These are phyloP conservation scores for Xylaria sp. DNA, from an alignment of 2,329 filamentous ascomycete genomes.

Conservation along the genomic window DNA sequence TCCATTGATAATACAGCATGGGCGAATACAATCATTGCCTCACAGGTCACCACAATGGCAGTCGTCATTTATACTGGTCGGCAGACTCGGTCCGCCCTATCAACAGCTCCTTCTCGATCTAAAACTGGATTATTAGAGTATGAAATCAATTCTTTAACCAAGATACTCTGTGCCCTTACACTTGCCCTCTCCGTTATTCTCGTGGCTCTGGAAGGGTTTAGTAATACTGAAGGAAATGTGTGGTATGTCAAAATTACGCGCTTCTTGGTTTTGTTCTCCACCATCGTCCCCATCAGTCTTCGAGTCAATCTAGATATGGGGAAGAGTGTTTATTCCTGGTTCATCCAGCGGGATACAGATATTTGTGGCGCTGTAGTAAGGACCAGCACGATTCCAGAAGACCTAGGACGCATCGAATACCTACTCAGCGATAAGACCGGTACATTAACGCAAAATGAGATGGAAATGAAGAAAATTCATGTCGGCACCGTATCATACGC, in stretches of 20 bases:
- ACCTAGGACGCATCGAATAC: conserved; percentile 95
- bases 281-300: conserved; percentile 96
- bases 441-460: conserved; percentile 97
- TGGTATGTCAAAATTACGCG: conserved; percentile 99
- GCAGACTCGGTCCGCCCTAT: conserved; percentile 92
- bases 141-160: conserved; percentile 97
- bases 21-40: conserved; percentile 97
- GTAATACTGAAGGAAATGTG: conserved; percentile 69
- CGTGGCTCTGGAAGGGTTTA: conserved; percentile 87
- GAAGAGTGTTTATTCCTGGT: conserved; percentile 94
- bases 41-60: conserved; percentile 86
- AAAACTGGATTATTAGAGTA: conserved; percentile 94
- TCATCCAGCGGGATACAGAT: conserved; percentile 90
- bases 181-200: conserved; percentile 86
- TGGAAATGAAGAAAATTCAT: conserved; percentile 99
- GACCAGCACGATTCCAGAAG: conserved; percentile 97
- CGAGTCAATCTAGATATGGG: conserved; percentile 97
- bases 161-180: conserved; percentile 92
- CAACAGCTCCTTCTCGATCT: conserved; percentile 89
- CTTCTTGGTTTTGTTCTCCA: conserved; percentile 99
- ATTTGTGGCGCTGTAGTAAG: conserved; percentile 93
- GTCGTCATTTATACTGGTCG: conserved; percentile 95
- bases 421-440: conserved; percentile 97
- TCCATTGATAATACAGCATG: conserved; percentile 98
- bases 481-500: conserved; percentile 98